Conservation (phyloP, 345 rosid species). For the Pugionium dolabratum region DNA sequence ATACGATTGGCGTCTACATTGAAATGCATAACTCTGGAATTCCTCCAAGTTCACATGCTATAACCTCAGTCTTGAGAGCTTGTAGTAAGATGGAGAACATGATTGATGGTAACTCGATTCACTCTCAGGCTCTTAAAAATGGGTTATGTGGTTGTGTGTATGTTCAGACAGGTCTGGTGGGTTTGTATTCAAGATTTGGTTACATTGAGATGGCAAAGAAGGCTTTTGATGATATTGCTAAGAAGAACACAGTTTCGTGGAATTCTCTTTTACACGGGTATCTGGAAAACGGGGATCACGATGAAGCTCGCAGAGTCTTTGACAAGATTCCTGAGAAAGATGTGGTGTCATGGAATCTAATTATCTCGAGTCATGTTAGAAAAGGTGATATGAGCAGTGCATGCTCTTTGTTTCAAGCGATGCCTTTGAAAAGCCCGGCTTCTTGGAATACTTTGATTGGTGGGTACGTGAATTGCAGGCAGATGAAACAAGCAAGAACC, state of each 20-base stretch:
- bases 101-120: constrained; percentile 49
- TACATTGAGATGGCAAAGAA: constrained; percentile 50
- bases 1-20: constrained; percentile 49
- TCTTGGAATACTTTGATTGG: constrained; percentile 76
- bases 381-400: constrained; percentile 51
- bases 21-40: constrained; percentile 53
- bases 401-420: constrained; percentile 48
- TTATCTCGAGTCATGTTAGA: constrained; percentile 59
- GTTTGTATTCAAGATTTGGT: constrained; percentile 59
- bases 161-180: constrained; percentile 69
- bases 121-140: constrained; percentile 53
- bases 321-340: constrained; percentile 58
- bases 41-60: constrained; percentile 54
- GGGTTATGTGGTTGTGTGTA: constrained; percentile 64
- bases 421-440: constrained; percentile 60
- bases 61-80: constrained; percentile 63
- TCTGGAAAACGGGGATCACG: constrained; percentile 49
- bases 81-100: constrained; percentile 49
- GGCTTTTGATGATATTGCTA: constrained; percentile 53
- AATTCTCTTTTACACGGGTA: constrained; percentile 64
- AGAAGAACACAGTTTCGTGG: constrained; percentile 68
- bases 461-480: constrained; percentile 52
- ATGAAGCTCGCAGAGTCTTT: constrained; percentile 52
- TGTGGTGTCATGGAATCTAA: constrained; percentile 65
- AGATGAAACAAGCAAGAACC: constrained; percentile 48